A percentile compares a stretch with the other conserved stretches of the same genome.
Evolutionary conservation across 768 basidiomycete genomes (phyloP).

Genomic region (Saitozyma sp.): DNA sequence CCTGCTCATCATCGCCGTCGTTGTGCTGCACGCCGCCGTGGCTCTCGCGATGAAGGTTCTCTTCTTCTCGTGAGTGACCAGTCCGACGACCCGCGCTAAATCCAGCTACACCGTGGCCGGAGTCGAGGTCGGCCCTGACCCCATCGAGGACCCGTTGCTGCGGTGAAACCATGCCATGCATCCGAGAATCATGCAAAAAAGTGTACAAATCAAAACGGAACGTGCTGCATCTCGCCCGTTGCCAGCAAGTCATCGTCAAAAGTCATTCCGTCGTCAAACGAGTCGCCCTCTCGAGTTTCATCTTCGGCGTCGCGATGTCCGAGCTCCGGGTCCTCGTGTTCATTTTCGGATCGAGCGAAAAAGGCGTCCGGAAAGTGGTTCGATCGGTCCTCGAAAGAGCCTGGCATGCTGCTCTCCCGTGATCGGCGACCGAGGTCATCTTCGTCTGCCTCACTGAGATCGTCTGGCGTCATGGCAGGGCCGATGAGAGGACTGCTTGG

Average conservation of each 20-base stretch:
- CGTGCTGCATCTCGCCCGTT: slow-evolving; percentile 73
- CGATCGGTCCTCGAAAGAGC: slow-evolving; percentile 60
- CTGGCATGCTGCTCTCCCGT: slow-evolving; percentile 83
- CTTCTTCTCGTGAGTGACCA: slow-evolving; percentile 59
- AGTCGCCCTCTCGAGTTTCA: slow-evolving; percentile 45
- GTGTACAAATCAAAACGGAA: slow-evolving; percentile 42
- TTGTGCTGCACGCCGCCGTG: slow-evolving; percentile 71
- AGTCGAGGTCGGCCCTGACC: slow-evolving; percentile 33
- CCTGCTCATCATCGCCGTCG: slow-evolving; percentile 74
- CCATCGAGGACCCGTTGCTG: slow-evolving; percentile 27
- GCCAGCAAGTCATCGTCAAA: slow-evolving; percentile 79
- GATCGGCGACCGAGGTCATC: slow-evolving; percentile 12
- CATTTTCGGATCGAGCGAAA: slow-evolving; percentile 55
- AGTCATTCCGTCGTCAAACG: slow-evolving; percentile 59
- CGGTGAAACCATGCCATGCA: slow-evolving; percentile 2
- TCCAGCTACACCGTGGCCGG: slow-evolving; percentile 32
- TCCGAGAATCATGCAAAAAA: neutral
- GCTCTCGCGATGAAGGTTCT: slow-evolving; percentile 82
- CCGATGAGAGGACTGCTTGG: slow-evolving; percentile 68
- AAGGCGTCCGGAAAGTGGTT: slow-evolving; percentile 56
- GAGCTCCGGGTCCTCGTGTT: slow-evolving; percentile 53
- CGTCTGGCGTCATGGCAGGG: slow-evolving; percentile 65
- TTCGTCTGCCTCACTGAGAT: slow-evolving; percentile 46
- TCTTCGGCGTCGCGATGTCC: slow-evolving; percentile 53
- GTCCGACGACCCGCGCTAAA: slow-evolving; percentile 4